phyloP scores from a whole-genome alignment of 2,329 filamentous ascomycete species.

The Hortaea sp. region DNA sequence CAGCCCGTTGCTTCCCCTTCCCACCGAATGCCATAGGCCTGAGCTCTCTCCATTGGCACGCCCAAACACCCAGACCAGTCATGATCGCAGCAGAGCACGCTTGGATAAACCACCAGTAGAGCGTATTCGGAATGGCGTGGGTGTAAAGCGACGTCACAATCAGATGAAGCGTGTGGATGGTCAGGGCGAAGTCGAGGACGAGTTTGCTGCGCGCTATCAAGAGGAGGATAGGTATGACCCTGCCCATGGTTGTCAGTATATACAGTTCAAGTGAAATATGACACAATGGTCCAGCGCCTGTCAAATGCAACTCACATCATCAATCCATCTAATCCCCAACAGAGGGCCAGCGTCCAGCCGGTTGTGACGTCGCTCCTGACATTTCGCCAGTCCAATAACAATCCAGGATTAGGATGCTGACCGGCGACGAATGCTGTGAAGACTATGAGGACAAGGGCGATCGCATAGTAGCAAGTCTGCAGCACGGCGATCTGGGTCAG shows the following conservation, averaged over 20 bases:
- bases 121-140: constrained; percentile 61
- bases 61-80: constrained; percentile 72
- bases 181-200: constrained; percentile 87
- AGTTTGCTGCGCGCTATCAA: constrained; percentile 85
- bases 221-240: constrained; percentile 71
- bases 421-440: constrained; percentile 60
- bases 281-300: too few relatives aligned
- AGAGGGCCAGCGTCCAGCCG: constrained; percentile 58
- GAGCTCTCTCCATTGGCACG: constrained; percentile 81
- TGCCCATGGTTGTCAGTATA: constrained; percentile 29
- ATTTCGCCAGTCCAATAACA: constrained; percentile 54
- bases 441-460: constrained; percentile 51
- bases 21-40: constrained; percentile 80
- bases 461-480: constrained; percentile 55
- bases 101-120: constrained; percentile 78
- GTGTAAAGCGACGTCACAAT: constrained; percentile 70
- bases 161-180: constrained; percentile 75
- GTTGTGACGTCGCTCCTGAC: constrained; percentile 58
- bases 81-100: constrained; percentile 51
- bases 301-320: constrained; percentile 43
- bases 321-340: constrained; percentile 57
- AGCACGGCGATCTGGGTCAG: constrained; percentile 56
- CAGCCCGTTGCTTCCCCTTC: constrained; percentile 13
- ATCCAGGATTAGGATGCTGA: constrained; percentile 45
- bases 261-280: background rate